These are phyloP conservation scores for Pichia pseudocactophila DNA, from an alignment of 805 yeast species.

Conservation along the genomic window DNA sequence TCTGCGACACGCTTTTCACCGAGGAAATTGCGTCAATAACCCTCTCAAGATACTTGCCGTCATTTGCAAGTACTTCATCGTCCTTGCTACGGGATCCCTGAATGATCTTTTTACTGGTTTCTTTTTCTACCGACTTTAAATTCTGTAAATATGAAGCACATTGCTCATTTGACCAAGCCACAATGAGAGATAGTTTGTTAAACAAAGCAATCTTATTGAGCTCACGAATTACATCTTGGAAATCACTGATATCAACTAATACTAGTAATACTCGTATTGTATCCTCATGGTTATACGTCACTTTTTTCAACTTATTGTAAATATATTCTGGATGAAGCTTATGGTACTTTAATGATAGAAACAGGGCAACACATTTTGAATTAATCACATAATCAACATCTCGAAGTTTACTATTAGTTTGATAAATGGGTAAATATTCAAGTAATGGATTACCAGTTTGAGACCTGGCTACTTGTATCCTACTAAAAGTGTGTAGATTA, in stretches of 20 bases:
- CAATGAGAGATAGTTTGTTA: slow-evolving; percentile 39
- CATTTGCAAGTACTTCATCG: slow-evolving; percentile 23
- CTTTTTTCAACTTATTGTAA: slow-evolving; percentile 41
- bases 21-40: slow-evolving; percentile 27
- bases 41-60: slow-evolving; percentile 34
- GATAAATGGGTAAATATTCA: slow-evolving; percentile 41
- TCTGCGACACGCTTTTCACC: slow-evolving; percentile 5
- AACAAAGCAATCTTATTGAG: slow-evolving; percentile 40
- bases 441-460: slow-evolving; percentile 71
- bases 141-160: slow-evolving; percentile 36
- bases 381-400: slow-evolving; percentile 60
- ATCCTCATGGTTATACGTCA: slow-evolving; percentile 18
- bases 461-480: slow-evolving; percentile 48
- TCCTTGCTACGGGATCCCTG: slow-evolving; percentile 29
- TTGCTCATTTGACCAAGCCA: slow-evolving; percentile 49
- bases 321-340: slow-evolving; percentile 71
- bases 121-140: slow-evolving; percentile 27
- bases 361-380: slow-evolving; percentile 46
- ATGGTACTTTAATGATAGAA: slow-evolving; percentile 62
- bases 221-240: slow-evolving; percentile 39
- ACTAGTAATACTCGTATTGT: slow-evolving; percentile 42
- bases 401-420: slow-evolving; percentile 39
- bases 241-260: slow-evolving; percentile 58
- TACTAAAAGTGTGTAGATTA: slow-evolving; percentile 4
- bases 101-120: slow-evolving; percentile 27